A percentile compares a stretch with the other conserved stretches of the same genome.
These are phyloP conservation scores for Podospora pseudopauciseta DNA, from an alignment of 495 filamentous ascomycete genomes.

Conservation along the genomic window DNA sequence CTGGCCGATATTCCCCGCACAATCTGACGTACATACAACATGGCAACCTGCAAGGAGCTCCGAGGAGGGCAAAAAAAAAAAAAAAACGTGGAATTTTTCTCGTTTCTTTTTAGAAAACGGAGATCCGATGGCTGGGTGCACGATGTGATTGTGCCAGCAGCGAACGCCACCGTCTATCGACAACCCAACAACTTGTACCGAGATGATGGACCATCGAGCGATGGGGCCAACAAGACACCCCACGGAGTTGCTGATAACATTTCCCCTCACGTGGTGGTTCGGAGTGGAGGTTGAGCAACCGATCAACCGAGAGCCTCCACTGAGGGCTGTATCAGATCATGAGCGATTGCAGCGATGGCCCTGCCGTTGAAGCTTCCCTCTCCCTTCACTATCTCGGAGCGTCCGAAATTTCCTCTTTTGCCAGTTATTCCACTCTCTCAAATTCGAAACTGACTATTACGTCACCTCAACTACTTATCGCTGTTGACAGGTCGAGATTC, in stretches of 20 bases:
- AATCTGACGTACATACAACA: conserved; percentile 10
- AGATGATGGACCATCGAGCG: background rate
- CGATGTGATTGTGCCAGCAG: background rate
- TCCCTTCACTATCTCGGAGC: background rate
- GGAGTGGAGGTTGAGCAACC: background rate
- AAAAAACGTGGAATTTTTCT: background rate
- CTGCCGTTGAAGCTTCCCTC: background rate
- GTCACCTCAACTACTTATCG: background rate
- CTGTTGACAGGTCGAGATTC: background rate
- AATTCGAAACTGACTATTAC: background rate
- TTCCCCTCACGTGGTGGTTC: background rate
- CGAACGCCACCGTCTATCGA: background rate
- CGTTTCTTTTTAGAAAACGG: background rate
- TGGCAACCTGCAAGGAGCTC: conserved; percentile 4
- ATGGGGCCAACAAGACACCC: background rate
- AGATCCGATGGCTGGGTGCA: background rate
- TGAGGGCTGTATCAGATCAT: background rate
- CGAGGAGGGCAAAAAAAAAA: background rate
- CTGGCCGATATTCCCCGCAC: background rate
- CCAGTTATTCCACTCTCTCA: background rate
- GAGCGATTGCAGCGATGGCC: background rate
- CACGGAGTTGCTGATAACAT: background rate
- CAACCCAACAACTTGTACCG: background rate
- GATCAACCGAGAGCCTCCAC: background rate
- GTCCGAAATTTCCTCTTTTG: background rate